Evolutionary conservation across 257 asterid species (phyloP).

Genomic region (Nicotiana otophora): DNA sequence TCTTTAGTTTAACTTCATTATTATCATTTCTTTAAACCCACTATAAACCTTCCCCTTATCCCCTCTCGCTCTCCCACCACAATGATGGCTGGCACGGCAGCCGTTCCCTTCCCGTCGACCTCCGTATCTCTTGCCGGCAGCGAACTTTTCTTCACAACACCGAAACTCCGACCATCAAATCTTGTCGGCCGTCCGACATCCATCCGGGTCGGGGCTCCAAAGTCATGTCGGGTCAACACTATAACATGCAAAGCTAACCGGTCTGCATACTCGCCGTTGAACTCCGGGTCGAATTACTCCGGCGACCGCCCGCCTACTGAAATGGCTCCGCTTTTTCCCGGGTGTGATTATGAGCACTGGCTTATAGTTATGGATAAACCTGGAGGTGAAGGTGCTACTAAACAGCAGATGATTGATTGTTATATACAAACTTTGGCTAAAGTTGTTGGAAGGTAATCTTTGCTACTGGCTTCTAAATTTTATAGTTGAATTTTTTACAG

Average conservation of each 20-base stretch:
- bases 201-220: conserved; percentile 20
- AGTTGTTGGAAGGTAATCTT: conserved; percentile 67
- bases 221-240: conserved; percentile 24
- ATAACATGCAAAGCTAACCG: conserved; percentile 67
- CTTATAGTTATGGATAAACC: conserved; percentile 97
- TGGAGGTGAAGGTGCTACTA: conserved; percentile 90
- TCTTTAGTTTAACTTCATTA: not conserved
- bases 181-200: conserved; percentile 15
- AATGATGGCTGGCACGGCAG: not conserved
- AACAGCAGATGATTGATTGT: conserved; percentile 91
- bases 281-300: conserved; percentile 58
- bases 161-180: conserved; percentile 1
- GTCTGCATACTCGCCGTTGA: conserved; percentile 73
- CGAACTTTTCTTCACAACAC: not conserved
- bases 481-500: no score
- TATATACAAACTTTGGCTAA: conserved; percentile 74
- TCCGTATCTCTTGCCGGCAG: not conserved
- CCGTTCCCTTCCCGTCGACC: not conserved
- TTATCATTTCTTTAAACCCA: not conserved
- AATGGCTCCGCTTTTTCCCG: conserved; percentile 95
- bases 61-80: not conserved
- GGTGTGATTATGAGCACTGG: conserved; percentile 97
- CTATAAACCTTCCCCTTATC: not conserved
- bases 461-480: not conserved
- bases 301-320: conserved; percentile 93